phyloP scores from a whole-genome alignment of 306 rosid genomes.

The Pyrus communis region DNA sequence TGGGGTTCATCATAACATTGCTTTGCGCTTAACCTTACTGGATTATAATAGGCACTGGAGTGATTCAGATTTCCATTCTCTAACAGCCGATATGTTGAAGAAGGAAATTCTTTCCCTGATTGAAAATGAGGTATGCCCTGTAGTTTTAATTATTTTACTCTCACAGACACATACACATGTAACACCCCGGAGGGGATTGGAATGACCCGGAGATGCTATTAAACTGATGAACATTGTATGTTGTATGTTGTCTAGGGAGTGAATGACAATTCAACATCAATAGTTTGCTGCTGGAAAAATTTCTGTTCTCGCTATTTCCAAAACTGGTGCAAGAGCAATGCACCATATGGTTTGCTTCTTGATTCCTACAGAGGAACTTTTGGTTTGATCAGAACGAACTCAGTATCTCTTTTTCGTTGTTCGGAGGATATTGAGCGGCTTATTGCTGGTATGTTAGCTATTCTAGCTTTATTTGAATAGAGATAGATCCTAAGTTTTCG shows the following conservation, averaged over 20 bases:
- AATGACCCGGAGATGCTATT: neutral
- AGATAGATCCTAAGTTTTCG: neutral
- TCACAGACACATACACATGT: neutral
- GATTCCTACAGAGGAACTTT: conserved; percentile 51
- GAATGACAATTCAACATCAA: conserved; percentile 41
- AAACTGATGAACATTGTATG: conserved; percentile 9
- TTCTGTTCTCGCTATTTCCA: conserved; percentile 61
- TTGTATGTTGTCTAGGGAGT: conserved; percentile 45
- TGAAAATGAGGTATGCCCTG: conserved; percentile 66
- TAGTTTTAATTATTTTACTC: neutral
- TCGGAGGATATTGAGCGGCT: conserved; percentile 78
- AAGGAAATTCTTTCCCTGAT: conserved; percentile 83
- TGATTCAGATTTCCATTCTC: conserved; percentile 62
- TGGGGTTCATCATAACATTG: conserved; percentile 67
- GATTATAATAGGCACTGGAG: conserved; percentile 77
- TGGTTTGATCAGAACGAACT: conserved; percentile 71
- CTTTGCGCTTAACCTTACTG: conserved; percentile 64
- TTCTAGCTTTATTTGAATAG: neutral
- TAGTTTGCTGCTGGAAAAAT: conserved; percentile 68
- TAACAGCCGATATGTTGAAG: conserved; percentile 75
- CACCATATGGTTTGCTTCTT: conserved; percentile 56
- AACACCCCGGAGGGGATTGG: neutral
- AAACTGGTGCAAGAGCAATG: conserved; percentile 87
- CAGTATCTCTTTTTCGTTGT: conserved; percentile 71
- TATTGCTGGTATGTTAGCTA: conserved; percentile 45